These are phyloP conservation scores for Podila horticola DNA, from an alignment of 192 early-diverging fungal genomes.

Conservation along the genomic window DNA sequence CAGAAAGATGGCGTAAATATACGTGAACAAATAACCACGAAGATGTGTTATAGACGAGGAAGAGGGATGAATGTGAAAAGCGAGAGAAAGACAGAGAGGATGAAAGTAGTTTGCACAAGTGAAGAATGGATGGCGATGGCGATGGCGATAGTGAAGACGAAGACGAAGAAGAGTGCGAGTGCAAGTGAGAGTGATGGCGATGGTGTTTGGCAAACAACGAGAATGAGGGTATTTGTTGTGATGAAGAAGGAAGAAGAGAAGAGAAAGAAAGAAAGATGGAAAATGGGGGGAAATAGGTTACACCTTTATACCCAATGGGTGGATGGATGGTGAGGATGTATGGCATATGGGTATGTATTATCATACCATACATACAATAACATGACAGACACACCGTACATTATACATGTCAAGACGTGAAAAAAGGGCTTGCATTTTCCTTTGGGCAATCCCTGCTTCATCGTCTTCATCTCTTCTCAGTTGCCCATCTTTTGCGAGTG, in stretches of 20 bases:
- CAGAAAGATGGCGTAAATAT: too few species aligned
- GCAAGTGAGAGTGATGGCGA: background rate
- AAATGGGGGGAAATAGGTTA: slow-evolving; percentile 1
- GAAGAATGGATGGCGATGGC: background rate
- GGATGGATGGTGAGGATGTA: background rate
- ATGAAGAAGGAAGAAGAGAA: background rate
- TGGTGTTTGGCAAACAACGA: too few species aligned
- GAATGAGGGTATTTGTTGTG: too few species aligned
- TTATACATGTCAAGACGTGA: too few species aligned
- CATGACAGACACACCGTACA: background rate
- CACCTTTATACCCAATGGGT: slow-evolving; percentile 1
- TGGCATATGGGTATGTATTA: background rate
- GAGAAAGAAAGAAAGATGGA: background rate
- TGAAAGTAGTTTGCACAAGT: background rate
- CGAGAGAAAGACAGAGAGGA: background rate
- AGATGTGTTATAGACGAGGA: background rate
- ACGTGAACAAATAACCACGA: too few species aligned
- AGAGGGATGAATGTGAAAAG: background rate
- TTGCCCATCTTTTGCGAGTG: background rate
- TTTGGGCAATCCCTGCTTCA: background rate
- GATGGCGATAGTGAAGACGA: background rate
- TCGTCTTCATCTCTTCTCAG: background rate
- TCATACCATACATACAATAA: background rate
- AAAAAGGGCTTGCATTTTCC: background rate
- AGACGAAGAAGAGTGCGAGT: background rate